These are phyloP conservation scores for Arthrobotrys musiformis DNA, from an alignment of 2,329 filamentous ascomycete species.

Conservation along the genomic window DNA sequence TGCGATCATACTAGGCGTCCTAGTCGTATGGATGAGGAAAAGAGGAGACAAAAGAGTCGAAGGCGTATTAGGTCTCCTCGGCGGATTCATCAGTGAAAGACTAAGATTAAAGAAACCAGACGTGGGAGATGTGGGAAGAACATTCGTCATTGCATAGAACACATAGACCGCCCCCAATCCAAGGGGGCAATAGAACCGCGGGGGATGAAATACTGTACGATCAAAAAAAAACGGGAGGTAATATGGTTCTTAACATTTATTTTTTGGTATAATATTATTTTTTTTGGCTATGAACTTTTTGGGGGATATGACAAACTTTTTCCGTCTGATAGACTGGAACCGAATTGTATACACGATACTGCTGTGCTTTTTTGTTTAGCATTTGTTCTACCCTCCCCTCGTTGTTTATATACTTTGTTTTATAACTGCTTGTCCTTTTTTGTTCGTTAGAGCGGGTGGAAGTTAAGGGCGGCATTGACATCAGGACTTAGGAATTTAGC, in stretches of 20 bases:
- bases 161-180: no score
- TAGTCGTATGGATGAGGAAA: slow-evolving; percentile 77
- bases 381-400: neutral
- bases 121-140: slow-evolving; percentile 25
- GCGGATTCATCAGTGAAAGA: slow-evolving; percentile 44
- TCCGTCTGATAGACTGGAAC: slow-evolving; percentile 21
- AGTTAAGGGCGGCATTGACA: neutral
- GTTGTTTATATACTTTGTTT: slow-evolving; percentile 2
- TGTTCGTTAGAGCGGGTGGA: neutral
- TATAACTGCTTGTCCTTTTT: neutral
- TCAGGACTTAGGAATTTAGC: slow-evolving; percentile 3
- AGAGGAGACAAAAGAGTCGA: slow-evolving; percentile 78
- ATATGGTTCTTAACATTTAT: neutral
- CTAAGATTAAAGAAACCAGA: slow-evolving; percentile 22
- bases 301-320: neutral
- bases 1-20: slow-evolving; percentile 71
- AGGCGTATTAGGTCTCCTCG: slow-evolving; percentile 60
- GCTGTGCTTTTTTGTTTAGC: neutral
- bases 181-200: no score
- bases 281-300: slow-evolving; percentile 1
- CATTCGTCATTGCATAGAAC: slow-evolving; percentile 42
- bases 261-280: slow-evolving; percentile 1
- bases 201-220: slow-evolving; percentile 22
- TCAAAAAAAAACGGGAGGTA: slow-evolving; percentile 29
- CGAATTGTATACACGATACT: slow-evolving; percentile 7